Conservation (phyloP, 2,329 filamentous ascomycete species). For the Proliferodiscus dingleyae region DNA sequence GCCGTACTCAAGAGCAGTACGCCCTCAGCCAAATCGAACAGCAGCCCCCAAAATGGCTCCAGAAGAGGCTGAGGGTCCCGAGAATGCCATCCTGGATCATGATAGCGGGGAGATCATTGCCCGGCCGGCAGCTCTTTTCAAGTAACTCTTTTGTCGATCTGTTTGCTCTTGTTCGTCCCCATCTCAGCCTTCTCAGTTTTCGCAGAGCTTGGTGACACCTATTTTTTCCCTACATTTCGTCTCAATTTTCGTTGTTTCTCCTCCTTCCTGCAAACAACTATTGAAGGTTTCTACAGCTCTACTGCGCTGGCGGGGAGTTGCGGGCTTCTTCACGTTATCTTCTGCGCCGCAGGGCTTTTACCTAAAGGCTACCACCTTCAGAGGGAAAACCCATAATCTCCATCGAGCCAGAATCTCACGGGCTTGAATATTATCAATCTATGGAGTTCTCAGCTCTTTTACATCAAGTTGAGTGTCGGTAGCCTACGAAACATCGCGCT, state of each 20-base stretch:
- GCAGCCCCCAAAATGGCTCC: neutral
- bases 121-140: neutral
- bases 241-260: neutral
- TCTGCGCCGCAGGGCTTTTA: neutral
- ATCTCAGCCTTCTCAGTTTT: neutral
- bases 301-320: too few relatives aligned
- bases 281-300: neutral
- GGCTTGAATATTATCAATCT: conserved; percentile 3
- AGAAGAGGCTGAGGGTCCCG: neutral
- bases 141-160: conserved; percentile 1
- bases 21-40: neutral
- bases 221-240: conserved; percentile 13
- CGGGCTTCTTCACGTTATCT: too few relatives aligned
- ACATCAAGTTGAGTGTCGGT: conserved; percentile 13
- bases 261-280: neutral
- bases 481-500: conserved; percentile 9
- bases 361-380: neutral
- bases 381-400: neutral
- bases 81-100: neutral
- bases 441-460: conserved; percentile 12
- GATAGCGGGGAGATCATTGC: conserved; percentile 2
- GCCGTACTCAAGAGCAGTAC: neutral
- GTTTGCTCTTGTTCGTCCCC: neutral
- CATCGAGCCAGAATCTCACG: neutral
- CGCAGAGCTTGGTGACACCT: conserved; percentile 1